Base-by-base conservation (phyloP, 805 yeast species). In the Yarrowia divulgata region DNA sequence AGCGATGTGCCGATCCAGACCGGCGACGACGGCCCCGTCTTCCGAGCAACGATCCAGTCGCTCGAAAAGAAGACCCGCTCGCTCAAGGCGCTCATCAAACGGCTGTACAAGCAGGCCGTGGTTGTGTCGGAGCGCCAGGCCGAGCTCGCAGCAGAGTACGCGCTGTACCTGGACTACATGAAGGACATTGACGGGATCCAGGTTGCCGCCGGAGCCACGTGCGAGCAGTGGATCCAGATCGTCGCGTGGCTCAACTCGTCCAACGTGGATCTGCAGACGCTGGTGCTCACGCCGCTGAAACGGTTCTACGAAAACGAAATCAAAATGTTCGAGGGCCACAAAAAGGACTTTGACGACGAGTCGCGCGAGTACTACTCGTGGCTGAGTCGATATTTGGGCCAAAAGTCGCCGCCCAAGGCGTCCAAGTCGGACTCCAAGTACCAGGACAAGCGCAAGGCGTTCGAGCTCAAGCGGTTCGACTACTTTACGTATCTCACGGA, bases 261-360 rank as follows among this genome's bases (percentile, higher is more conserved):
- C 46, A 72, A 75, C 23, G 69, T 71, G 42, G 80, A 80, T 42
- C 71, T 81, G 54, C 74, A 76, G 16, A 67, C 69, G 32, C 73
- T 73, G 54, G 75, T 81, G 13, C 74, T 81, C 34, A 81, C 79
- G 64, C 83, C 84, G 6, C 70, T 81, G 67, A 74, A 78, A 57
- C 72, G 73, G 68, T 72, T 80, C 32, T 81, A 81, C 72, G 84
- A 82, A 35, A 73, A 70, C 60, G 84, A 81, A 40, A 78, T 81
- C 71, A 81, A 81, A 72, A 63, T 76, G 16, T 79, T 79, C 54
- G 84, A 81, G 40, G 66, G 71, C 34, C 76, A 79, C 54, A 81
- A 81, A 67, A 76, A 80, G 42, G 84, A 81, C 55, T 81, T 81
- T 73, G 84, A 82, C 67, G 84, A 82, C 58, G 82, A 80, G 64